Base-by-base conservation (phyloP, 2,329 filamentous ascomycete genomes). In the Akanthomyces dipterigenus region DNA sequence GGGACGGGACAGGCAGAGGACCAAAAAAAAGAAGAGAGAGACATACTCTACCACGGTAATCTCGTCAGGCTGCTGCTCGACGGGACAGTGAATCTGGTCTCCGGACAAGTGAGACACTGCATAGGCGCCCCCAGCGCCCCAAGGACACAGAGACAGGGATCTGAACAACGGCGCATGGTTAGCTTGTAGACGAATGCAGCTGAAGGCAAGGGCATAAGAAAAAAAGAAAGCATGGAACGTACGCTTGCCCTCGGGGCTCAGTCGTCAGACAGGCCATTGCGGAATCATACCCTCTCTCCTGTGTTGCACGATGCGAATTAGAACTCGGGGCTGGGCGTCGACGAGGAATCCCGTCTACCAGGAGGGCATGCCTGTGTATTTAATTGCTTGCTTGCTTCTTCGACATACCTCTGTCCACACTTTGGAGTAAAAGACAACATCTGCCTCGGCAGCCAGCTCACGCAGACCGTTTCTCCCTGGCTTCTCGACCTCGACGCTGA, bases 401-500 rank as follows among this genome's bases (percentile, higher is more conserved):
- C 69, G 66, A 50, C 72, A 73, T 73, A 88, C 87, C 76, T 87
- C 81, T 63, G 88, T 88, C 88, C 88, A 91, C 55, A 78, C 79
- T 67, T 81, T 83, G 14, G 88, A 89, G 73, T 88, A 91, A 70
- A 91, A 90, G n/a, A 91, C 83, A 20, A 89, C 80, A 68, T 91
- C 85, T 26, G 87, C 88, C 66, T 81, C 77, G 42, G 77, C 76
- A 28, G 86, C 86, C 53, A 90, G 78, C 31, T 82, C 77, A 55
- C 77, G 73, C 60, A 91, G 77, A 2, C 85, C 86, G 31, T 73
- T 71, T 12, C 88, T 80, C 14, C 78, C 79, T 2, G 88, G 88
- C 70, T 89, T 91, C 74, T 91, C 88, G 46, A 88, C 76, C 72
- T 91, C 89, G 59, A 91, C 84, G 70, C 88, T 91, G 69, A 91